phyloP scores from a whole-genome alignment of 805 yeast genomes.

The Saccharomycopsis sp. region DNA sequence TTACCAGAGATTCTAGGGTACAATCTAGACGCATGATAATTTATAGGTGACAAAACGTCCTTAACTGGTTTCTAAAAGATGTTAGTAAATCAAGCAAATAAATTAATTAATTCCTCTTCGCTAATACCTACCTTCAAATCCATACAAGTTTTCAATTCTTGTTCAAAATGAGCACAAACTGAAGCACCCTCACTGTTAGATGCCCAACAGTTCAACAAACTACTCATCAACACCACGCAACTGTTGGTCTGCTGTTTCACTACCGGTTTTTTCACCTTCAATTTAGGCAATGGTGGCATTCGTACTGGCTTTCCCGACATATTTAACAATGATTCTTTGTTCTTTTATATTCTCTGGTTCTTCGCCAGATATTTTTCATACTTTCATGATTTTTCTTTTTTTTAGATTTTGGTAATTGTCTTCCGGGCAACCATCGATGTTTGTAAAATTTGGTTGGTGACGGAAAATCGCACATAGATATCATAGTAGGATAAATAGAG shows the following conservation, averaged over 20 bases:
- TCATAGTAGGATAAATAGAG: neutral
- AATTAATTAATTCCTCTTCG: neutral
- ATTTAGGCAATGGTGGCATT: constrained; percentile 68
- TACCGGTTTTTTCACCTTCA: constrained; percentile 61
- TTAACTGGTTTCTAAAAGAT: constrained; percentile 22
- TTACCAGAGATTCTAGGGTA: constrained; percentile 44
- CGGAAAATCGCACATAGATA: neutral
- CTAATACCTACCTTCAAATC: constrained; percentile 30
- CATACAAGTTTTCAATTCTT: constrained; percentile 72
- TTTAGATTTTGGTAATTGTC: too few relatives aligned
- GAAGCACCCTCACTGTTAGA: constrained; percentile 81
- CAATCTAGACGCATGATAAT: constrained; percentile 47
- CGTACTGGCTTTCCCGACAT: constrained; percentile 30
- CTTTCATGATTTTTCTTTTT: neutral
- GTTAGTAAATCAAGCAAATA: neutral
- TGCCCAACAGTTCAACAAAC: constrained; percentile 91
- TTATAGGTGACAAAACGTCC: constrained; percentile 35
- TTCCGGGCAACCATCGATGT: neutral
- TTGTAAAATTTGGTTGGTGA: neutral
- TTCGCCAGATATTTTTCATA: neutral
- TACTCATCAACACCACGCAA: constrained; percentile 77
- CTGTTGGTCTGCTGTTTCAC: constrained; percentile 52
- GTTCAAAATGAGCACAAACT: constrained; percentile 57
- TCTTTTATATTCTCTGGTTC: neutral
- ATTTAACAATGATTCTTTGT: neutral